phyloP scores from a whole-genome alignment of 129 eudicot genomes.

The Arctium minus region DNA sequence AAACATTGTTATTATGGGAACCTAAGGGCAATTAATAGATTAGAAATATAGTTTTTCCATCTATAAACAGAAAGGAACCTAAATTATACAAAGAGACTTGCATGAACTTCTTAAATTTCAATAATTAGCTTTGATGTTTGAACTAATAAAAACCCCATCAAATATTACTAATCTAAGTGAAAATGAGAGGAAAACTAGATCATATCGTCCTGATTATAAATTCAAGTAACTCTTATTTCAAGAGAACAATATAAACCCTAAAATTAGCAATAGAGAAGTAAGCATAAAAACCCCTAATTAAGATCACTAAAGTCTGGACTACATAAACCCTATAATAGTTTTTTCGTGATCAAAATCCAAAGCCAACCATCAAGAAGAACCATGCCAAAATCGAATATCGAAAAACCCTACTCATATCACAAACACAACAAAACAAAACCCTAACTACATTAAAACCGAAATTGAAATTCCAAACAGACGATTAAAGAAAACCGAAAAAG shows the following conservation, averaged over 20 bases:
- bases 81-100: not conserved
- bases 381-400: not conserved
- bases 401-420: not conserved
- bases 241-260: not conserved
- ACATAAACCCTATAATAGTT: constrained; percentile 19
- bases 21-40: not conserved
- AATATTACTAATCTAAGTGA: not conserved
- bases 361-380: not conserved
- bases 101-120: not conserved
- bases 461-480: not conserved
- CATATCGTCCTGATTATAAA: not conserved
- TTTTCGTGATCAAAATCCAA: constrained; percentile 8
- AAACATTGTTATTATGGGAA: constrained; percentile 1
- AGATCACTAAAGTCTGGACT: not conserved
- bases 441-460: not conserved
- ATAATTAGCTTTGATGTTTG: not conserved
- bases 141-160: not conserved
- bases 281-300: constrained; percentile 2
- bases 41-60: not conserved
- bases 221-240: not conserved
- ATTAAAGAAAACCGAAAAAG: not conserved
- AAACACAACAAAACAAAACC: constrained; percentile 15
- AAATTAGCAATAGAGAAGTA: constrained; percentile 11
- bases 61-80: not conserved
- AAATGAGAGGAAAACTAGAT: not conserved